A percentile compares a stretch with the other conserved stretches of the same genome.
These are phyloP conservation scores for Cercospora sesami DNA, from an alignment of 2,329 filamentous ascomycete species.

Conservation along the genomic window DNA sequence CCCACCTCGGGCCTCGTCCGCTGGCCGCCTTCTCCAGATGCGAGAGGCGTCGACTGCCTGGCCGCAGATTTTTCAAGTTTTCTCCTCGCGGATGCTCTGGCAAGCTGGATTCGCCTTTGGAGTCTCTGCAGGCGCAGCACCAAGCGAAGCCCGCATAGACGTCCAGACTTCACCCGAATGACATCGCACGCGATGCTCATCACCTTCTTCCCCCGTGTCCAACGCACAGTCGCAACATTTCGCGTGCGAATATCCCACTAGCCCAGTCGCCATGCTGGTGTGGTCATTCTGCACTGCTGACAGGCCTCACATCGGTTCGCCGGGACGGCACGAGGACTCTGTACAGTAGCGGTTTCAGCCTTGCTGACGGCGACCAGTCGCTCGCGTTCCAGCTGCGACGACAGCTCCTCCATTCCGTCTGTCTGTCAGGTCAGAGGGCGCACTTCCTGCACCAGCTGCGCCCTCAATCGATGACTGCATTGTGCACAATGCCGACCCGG, in stretches of 20 bases:
- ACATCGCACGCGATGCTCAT: background rate
- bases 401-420: background rate
- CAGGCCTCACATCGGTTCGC: conserved; percentile 9
- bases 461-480: conserved; percentile 4
- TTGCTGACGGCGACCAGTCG: conserved; percentile 5
- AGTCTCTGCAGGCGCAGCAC: background rate
- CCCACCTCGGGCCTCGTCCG: background rate
- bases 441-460: background rate
- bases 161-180: background rate
- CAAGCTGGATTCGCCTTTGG: background rate
- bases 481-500: background rate
- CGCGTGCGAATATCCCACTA: background rate
- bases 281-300: background rate
- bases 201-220: background rate
- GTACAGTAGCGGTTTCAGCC: conserved; percentile 4
- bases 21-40: background rate
- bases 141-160: background rate
- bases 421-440: conserved; percentile 1
- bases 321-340: conserved; percentile 7
- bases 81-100: background rate
- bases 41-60: background rate
- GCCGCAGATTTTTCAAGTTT: background rate
- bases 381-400: background rate
- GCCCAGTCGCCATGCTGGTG: background rate
- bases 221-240: background rate